Base-by-base conservation (phyloP, 2,329 filamentous ascomycete genomes). In the Aspergillus pseudoviridinutans region DNA sequence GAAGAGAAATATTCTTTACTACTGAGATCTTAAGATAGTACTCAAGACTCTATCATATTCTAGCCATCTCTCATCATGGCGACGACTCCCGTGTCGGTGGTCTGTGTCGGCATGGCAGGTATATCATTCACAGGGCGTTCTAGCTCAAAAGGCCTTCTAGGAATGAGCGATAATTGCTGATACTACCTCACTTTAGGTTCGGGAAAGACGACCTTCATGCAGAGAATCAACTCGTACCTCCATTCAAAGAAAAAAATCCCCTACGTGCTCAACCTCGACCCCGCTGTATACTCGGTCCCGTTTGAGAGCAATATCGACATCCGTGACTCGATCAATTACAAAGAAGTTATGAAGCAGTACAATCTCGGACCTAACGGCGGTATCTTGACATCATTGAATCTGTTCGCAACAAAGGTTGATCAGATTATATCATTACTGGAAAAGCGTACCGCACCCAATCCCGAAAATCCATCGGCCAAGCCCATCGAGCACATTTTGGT, bases 141-240 rank as follows among this genome's bases (percentile, higher is more conserved):
- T 52, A 29, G 20, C 55, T 50, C 9, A 29, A 57, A 57, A 53
- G 10, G 25, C 50, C 51, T 51, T 20, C 50, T 38, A 46, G 53
- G 52, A 56, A 28, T 62, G 32, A 52, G 52, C 50, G 32, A 50
- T 29, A 41, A 29, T 28, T 50, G 8, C 20, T 42, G 12, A 22
- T 35, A 20, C 22, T 20, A 5, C 60, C 50, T 58, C 51, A 49
- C 60, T 56, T 42, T 64, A 90, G 88, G 94, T 67, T 96, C 92
- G 17, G 94, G 94, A 69, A 99, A 99, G 81, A 99, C 94, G n/a
- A 99, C 95, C 0, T 99, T 99, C 72, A 97, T 99, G 93, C 93
- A 97, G 74, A 87, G 94, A 69, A 94, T 99, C 69, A 97, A 97
- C 74, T 89, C 93, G 0, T 84, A 99, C 72, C 87, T 99, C 3